These are phyloP conservation scores for Sonneratia caseolaris DNA, from an alignment of 345 rosid genomes.

Conservation along the genomic window DNA sequence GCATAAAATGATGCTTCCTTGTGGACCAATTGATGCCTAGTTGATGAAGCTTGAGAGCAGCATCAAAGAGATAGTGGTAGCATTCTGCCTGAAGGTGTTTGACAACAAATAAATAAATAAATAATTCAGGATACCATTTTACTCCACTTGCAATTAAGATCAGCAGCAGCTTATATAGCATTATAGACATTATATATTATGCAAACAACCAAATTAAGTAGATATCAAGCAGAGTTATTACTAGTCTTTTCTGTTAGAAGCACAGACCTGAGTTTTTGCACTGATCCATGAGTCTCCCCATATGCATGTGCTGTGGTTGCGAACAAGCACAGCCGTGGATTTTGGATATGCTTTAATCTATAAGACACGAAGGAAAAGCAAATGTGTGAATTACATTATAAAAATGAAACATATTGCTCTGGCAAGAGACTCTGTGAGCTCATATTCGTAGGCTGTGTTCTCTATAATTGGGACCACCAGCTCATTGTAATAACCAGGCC, in stretches of 20 bases:
- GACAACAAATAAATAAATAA: not conserved
- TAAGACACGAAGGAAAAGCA: conserved; percentile 6
- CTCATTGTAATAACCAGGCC: conserved; percentile 90
- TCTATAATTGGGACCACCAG: conserved; percentile 93
- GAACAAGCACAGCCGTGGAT: conserved; percentile 89
- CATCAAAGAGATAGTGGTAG: conserved; percentile 86
- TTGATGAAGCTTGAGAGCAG: conserved; percentile 86
- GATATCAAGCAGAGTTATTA: not conserved
- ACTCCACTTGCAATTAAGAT: too few relatives aligned
- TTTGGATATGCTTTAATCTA: conserved; percentile 87
- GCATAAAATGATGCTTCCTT: conserved; percentile 64
- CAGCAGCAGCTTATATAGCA: not conserved
- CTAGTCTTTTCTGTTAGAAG: not conserved
- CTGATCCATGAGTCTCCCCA: conserved; percentile 99
- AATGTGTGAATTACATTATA: not conserved
- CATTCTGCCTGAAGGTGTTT: conserved; percentile 65
- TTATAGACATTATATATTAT: not conserved
- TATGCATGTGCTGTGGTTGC: conserved; percentile 81
- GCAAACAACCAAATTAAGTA: not conserved
- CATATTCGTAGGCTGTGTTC: conserved; percentile 81
- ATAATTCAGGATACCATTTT: too few relatives aligned
- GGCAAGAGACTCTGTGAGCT: conserved; percentile 89
- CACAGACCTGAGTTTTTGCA: conserved; percentile 91
- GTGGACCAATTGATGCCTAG: conserved; percentile 68
- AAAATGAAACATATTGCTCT: conserved; percentile 50